phyloP scores from a whole-genome alignment of 169 alveolate genomes.

The Plasmodium gaboni region DNA sequence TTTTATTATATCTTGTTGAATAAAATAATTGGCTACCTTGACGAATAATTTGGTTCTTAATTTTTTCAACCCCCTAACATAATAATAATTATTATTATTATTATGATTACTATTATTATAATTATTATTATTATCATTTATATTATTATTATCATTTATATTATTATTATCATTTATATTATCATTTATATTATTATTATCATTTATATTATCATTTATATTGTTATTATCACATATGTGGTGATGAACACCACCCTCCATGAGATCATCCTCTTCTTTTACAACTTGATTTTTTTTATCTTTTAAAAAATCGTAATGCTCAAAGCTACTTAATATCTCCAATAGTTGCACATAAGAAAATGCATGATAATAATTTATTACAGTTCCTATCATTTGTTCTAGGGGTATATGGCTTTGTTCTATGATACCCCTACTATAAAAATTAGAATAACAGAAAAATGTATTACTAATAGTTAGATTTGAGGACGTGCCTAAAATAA shows the following conservation, averaged over 20 bases:
- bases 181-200: too few species aligned
- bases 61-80: too few species aligned
- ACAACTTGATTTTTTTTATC: background rate
- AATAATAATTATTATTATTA: too few species aligned
- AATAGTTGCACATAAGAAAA: conserved; percentile 30
- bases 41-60: conserved; percentile 3
- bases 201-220: too few species aligned
- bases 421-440: conserved; percentile 25
- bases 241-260: too few species aligned
- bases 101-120: too few species aligned
- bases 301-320: background rate
- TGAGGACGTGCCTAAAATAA: conserved; percentile 26
- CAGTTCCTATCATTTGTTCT: conserved; percentile 13
- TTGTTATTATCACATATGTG: too few species aligned
- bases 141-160: too few species aligned
- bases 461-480: conserved; percentile 56
- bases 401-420: conserved; percentile 15
- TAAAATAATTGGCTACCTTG: conserved; percentile 34
- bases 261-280: background rate
- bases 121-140: too few species aligned
- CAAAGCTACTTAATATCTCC: conserved; percentile 22
- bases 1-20: conserved; percentile 10
- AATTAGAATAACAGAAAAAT: conserved; percentile 22
- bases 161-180: too few species aligned
- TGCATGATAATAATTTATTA: conserved; percentile 6